Conservation (phyloP, 495 filamentous ascomycete species). For the Penicillium dipodomyicola region DNA sequence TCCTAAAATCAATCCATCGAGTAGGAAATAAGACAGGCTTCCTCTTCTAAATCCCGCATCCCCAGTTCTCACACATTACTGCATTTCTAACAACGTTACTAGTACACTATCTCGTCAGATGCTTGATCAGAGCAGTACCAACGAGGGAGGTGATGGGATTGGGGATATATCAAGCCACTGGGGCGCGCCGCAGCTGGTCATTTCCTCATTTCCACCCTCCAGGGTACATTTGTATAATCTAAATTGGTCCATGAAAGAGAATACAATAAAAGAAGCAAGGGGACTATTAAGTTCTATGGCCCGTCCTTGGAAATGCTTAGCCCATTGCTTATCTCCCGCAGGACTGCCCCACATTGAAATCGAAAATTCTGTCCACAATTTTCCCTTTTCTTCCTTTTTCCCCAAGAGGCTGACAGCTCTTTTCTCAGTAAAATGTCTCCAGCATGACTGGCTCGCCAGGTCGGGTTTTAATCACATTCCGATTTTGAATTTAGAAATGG, state of each 20-base stretch:
- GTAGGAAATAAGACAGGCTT: not conserved
- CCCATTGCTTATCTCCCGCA: not conserved
- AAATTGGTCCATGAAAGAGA: not conserved
- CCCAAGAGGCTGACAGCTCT: constrained; percentile 1
- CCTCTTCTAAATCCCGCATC: no score
- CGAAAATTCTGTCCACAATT: not conserved
- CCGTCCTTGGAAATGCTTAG: not conserved
- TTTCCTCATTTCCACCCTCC: no score
- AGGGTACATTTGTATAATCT: no score
- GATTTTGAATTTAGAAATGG: constrained; percentile 5
- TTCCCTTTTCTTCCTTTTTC: not conserved
- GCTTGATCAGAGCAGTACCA: no score
- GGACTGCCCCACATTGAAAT: not conserved
- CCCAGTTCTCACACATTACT: no score
- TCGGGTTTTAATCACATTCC: constrained; percentile 4
- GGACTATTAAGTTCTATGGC: no score
- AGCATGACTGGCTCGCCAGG: not conserved
- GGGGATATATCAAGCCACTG: no score
- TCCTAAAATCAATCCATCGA: no score
- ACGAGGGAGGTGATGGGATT: no score
- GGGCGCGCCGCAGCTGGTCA: no score
- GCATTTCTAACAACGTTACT: no score
- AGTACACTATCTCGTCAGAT: no score
- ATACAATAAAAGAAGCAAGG: not conserved
- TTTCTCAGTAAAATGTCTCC: not conserved